A percentile compares a stretch with the other conserved stretches of the same genome.
These are phyloP conservation scores for Debaryomyces singareniensis DNA, from an alignment of 1,139 yeast species.

Conservation along the genomic window DNA sequence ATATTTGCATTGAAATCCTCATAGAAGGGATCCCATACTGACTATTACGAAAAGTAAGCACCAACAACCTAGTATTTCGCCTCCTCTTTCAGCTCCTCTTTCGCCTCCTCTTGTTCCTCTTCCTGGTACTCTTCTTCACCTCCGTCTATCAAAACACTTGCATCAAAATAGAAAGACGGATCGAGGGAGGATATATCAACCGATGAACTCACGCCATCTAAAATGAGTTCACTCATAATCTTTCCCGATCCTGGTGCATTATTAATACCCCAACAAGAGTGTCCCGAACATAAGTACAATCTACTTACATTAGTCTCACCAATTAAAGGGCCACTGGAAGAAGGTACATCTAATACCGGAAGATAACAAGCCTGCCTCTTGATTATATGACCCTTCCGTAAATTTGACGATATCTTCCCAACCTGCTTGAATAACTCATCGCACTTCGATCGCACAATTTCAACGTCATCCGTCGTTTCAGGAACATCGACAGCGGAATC, in stretches of 20 bases:
- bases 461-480: slow-evolving; percentile 90
- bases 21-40: no score
- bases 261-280: slow-evolving; percentile 98
- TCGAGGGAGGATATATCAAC: slow-evolving; percentile 79
- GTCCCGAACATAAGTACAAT: slow-evolving; percentile 82
- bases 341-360: slow-evolving; percentile 90
- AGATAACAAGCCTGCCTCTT: slow-evolving; percentile 92
- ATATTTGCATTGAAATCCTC: no score
- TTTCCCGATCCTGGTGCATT: slow-evolving; percentile 97
- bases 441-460: slow-evolving; percentile 81
- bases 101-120: neutral
- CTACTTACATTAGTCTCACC: slow-evolving; percentile 87
- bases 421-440: slow-evolving; percentile 82
- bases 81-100: no score
- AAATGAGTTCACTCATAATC: slow-evolving; percentile 76
- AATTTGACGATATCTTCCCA: slow-evolving; percentile 65
- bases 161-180: slow-evolving; percentile 83
- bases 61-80: no score
- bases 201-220: slow-evolving; percentile 77
- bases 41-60: no score
- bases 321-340: slow-evolving; percentile 86
- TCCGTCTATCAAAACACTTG: slow-evolving; percentile 44
- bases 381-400: slow-evolving; percentile 69
- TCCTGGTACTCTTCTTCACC: neutral
- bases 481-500: slow-evolving; percentile 88